Evolutionary conservation across 257 asterid species (phyloP).

Genomic region (Ajuga chamaepitys): DNA sequence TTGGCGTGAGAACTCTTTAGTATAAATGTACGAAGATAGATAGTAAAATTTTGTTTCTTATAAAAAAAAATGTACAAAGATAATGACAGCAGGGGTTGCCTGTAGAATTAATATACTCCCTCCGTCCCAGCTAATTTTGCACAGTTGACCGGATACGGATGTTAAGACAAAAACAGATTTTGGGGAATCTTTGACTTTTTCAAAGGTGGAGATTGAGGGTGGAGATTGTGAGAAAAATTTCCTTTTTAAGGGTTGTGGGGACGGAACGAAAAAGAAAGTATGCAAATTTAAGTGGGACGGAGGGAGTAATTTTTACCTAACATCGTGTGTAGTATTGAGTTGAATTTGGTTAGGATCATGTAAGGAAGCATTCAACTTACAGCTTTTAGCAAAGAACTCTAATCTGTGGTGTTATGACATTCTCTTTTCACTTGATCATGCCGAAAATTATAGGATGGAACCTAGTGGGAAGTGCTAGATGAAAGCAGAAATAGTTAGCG

Average conservation of each 20-base stretch:
- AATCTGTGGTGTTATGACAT: no score
- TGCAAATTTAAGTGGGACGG: no score
- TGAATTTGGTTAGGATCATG: not conserved
- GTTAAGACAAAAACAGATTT: no score
- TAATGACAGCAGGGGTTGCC: not conserved
- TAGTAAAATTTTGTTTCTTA: no score
- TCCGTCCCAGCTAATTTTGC: no score
- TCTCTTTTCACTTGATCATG: not conserved
- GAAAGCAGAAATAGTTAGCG: not conserved
- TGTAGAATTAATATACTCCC: not conserved
- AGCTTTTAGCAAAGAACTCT: not conserved
- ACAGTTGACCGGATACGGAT: no score
- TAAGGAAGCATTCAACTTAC: not conserved
- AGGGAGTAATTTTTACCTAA: not conserved
- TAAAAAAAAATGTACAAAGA: no score
- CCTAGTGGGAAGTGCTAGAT: not conserved
- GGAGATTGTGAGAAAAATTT: no score
- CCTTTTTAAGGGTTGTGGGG: no score
- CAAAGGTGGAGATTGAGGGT: no score
- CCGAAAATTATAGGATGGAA: not conserved
- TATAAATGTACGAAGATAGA: not conserved
- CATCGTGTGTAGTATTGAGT: not conserved
- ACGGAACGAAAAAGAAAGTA: no score
- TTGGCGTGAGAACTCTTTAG: not conserved
- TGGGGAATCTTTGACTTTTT: no score